Evolutionary conservation across 2,329 filamentous ascomycete genomes (phyloP), one percentile per base, ranked within the genome.

Genomic region (Akanthomyces muscarius): DNA sequence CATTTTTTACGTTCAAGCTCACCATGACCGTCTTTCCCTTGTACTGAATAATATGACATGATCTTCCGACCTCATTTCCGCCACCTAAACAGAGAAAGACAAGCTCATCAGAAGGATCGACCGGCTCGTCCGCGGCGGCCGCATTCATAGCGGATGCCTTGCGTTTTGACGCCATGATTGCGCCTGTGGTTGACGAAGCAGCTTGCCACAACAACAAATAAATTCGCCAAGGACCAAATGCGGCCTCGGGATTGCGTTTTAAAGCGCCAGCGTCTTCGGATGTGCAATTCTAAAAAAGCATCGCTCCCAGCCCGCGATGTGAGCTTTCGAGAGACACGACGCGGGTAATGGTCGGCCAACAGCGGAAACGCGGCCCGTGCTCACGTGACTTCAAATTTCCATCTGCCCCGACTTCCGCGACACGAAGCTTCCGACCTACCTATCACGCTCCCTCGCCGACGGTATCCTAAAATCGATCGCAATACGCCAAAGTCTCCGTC

Each of bases 1-100:
- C 16, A 7, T 33, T n/a, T n/a, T 38, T 6, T 11, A 16, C 5
- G 14, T 25, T 21, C 5, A 23, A 56, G 21, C 71, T 70, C 80
- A 96, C 92, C 95, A 99, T 99, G 69, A 99, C 92, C 6, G 94
- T 98, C 78, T 99, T 99, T 66, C 95, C 95, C 78, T 98, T 99
- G 84, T 99, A 99, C 73, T 98, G 92, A 65, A 99, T 88, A 70
- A 99, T 97, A 74, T 99, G 95, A 76, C 95, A 98, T 68, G 95
- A 98, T 68, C 95, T 85, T 61, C 95, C 95, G 66, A 99, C 95
- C 78, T 99, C 95, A 75, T 97, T 98, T 69, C 95, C 95, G 65
- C 95, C 95, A 65, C 95, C 95, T 44, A 99, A 81, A 71, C 92
- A 96, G 61, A 97, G 84, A 72, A 99, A 99, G 79, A 92, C 90